A percentile compares a stretch with the other conserved stretches of the same genome.
Evolutionary conservation across 345 rosid genomes (phyloP).

Genomic region (Crucihimalaya himalaica): DNA sequence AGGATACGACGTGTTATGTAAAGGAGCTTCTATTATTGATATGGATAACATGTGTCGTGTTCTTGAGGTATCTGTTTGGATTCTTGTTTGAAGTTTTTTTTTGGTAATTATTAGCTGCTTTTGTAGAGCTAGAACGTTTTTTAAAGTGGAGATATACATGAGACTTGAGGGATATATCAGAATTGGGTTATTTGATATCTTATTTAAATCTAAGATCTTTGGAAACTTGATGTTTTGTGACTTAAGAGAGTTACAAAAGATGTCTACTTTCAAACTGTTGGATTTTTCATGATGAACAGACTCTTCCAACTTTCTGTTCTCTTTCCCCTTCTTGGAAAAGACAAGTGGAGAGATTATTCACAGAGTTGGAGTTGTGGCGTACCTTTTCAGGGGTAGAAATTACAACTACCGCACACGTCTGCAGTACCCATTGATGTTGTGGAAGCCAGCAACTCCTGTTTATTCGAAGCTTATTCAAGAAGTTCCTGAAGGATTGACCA

Average conservation of each 20-base stretch:
- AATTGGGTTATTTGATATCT: neutral
- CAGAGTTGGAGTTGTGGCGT: conserved; percentile 75
- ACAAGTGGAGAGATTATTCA: conserved; percentile 78
- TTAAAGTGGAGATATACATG: conserved; percentile 2
- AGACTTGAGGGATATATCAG: neutral
- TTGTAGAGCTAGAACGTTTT: neutral
- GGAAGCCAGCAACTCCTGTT: conserved; percentile 99
- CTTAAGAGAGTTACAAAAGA: conserved; percentile 4
- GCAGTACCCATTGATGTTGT: conserved; percentile 80
- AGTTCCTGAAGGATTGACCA: conserved; percentile 82
- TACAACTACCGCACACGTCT: conserved; percentile 80
- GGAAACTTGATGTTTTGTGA: neutral
- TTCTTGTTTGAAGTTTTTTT: neutral
- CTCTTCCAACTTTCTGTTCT: neutral
- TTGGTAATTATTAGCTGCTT: neutral
- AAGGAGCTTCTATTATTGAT: too few relatives aligned
- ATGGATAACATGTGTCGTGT: too few relatives aligned
- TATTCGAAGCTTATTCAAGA: conserved; percentile 94
- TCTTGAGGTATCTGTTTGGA: too few relatives aligned
- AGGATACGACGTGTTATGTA: too few relatives aligned
- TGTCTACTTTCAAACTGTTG: neutral
- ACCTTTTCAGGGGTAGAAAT: conserved; percentile 90
- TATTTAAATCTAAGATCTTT: neutral
- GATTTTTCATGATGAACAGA: neutral
- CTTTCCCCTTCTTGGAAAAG: too few relatives aligned